Base-by-base conservation (phyloP, 108 stramenopile genomes). In the Stephanodiscus triporus region DNA sequence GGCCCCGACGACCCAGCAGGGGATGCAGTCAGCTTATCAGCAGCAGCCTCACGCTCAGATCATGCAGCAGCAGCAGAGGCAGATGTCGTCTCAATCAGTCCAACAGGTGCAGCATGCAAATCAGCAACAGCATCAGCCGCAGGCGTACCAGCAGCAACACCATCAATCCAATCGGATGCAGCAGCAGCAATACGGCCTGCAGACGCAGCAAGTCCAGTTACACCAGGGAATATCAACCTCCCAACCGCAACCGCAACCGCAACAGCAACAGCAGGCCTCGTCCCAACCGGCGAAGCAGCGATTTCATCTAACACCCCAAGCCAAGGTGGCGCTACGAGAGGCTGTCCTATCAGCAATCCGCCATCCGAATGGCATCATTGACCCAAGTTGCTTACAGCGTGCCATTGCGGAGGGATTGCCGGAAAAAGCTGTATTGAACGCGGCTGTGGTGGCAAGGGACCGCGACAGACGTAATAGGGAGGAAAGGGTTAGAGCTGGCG, bases 311-410 rank as follows among this genome's bases (percentile, higher is more conserved):
- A 89, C 81, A 11, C 71, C 76, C 9, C 87, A 91, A 72, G 90
- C 87, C 10, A 88, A 88, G 68, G 45, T 74, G 11, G 90, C 91
- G 11, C 66, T 95, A 29, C 85, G 89, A 22, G 89, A 92, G 58
- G 91, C 90, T 20, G 90, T 95, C 59, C 88, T 90, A 73, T 91
- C 91, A 0, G 87, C 91, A 24, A 87, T 95, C 60, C 87, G 87
- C 20, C 70, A 82, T 55, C 90, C 91, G 19, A 72, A 65, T 32
- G 94, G 94, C 4, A 59, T 77, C 34, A 83, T 95, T 16, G 89
- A 82, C 56, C 86, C 88, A 13, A 49, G 51, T 9, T 66, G 87
- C 19, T 78, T 95, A 76, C 81, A 87, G 61, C 82, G 68, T 60
- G 94, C 94, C 19, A 63, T 90, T 64, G 84, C 76, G 10, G 85